A percentile compares a stretch with the other conserved stretches of the same genome.
phyloP scores from a whole-genome alignment of 176 grass and related monocot species.

The Melocanna baccifera region DNA sequence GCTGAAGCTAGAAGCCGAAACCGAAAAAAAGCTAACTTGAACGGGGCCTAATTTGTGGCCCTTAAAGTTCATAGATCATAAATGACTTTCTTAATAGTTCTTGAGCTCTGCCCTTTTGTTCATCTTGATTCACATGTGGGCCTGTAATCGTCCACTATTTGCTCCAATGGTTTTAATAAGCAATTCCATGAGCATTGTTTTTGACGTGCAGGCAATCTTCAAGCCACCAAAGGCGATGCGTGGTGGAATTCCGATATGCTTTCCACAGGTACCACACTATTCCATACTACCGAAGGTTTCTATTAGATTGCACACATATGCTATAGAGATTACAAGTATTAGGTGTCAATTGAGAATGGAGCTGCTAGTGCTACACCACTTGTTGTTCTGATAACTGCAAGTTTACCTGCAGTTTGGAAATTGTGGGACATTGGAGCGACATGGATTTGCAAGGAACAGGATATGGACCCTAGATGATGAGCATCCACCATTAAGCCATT shows the following conservation, averaged over 20 bases:
- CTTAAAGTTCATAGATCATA: conserved; percentile 6
- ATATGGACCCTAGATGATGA: conserved; percentile 70
- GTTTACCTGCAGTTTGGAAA: conserved; percentile 60
- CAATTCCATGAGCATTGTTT: neutral
- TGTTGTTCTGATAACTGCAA: neutral
- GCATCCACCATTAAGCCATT: conserved; percentile 32
- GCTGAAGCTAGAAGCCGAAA: no score
- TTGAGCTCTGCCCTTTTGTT: neutral
- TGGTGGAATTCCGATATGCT: conserved; percentile 91
- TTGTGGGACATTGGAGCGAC: conserved; percentile 65
- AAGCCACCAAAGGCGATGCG: conserved; percentile 80
- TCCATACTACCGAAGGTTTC: neutral
- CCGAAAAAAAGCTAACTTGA: no score
- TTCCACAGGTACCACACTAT: conserved; percentile 59
- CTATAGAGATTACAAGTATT: neutral
- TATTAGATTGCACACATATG: neutral
- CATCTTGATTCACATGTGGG: neutral
- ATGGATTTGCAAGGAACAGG: conserved; percentile 96
- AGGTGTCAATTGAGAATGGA: neutral
- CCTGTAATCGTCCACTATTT: neutral
- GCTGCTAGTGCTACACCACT: neutral
- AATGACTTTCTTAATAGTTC: neutral
- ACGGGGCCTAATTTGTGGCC: neutral
- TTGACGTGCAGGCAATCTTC: conserved; percentile 67
- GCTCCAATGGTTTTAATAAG: neutral